Evolutionary conservation across 805 yeast genomes (phyloP), one percentile per base, ranked within the genome.

Genomic region (Candida stauntonica): DNA sequence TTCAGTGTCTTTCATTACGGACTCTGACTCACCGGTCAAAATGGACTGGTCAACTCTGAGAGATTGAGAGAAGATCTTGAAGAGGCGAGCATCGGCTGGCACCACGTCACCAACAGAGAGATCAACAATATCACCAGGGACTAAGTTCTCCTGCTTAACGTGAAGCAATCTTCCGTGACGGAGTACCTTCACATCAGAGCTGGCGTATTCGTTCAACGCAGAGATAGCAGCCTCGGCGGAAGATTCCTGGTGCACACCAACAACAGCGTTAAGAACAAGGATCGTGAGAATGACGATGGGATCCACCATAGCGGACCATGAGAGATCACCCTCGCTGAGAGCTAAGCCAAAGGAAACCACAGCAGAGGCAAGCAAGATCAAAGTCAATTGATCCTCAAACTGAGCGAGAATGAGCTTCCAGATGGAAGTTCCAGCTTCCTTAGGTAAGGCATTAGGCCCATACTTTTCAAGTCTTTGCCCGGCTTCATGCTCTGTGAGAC

Each of bases 141-240:
- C 72, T 27, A 69, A 52, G 8, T 52, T 48, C 37, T 60, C 67
- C 34, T 72, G 71, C 39, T 66, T 68, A 7, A 73, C 67, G 15
- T 65, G 62, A 27, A 57, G 47, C 26, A 65, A 54, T 27, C 59
- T 58, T 17, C 75, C 76, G 31, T 63, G 54, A 46, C 77, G 61
- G 11, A 68, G 43, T 1, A 67, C 75, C 41, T 63, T 61, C 3
- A 75, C 77, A 23, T 68, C 67, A 5, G 74, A 67, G 7, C 73
- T 66, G 19, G 73, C 55, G 39, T 72, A 68, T 19, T 66, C 64
- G 38, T 67, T 61, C 45, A 72, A 58, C 6, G 76, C 73, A 7
- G 73, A 66, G 61, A 72, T 72, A 5, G 77, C 73, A 28, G 67
- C 60, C 47, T 72, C 77, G 9, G 77, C 77, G 33, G 70, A 65